Conservation (phyloP, 257 asterid species). For the Prunella vulgaris region DNA sequence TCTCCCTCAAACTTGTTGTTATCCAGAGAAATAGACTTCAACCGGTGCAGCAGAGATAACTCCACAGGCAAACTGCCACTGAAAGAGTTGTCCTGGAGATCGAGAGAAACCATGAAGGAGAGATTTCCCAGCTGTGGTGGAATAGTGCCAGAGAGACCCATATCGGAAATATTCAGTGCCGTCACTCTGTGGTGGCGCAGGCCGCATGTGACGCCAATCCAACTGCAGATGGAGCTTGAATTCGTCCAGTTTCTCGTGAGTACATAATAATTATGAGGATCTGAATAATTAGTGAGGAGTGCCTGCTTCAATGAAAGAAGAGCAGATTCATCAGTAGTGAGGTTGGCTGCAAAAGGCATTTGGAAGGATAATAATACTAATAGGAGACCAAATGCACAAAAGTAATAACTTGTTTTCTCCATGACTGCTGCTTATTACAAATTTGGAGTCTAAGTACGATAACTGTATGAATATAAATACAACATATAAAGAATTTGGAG, state of each 20-base stretch:
- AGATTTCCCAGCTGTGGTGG: slow-evolving; percentile 21
- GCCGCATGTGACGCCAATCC: slow-evolving; percentile 13
- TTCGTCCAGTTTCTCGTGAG: slow-evolving; percentile 10
- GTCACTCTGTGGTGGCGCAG: slow-evolving; percentile 16
- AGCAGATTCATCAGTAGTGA: slow-evolving; percentile 18
- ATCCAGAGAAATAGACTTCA: not conserved
- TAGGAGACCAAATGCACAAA: no score
- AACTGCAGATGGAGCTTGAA: not conserved
- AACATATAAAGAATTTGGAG: no score
- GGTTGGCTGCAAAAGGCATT: not conserved
- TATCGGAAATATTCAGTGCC: slow-evolving; percentile 5
- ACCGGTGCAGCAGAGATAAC: not conserved
- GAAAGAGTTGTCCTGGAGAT: not conserved
- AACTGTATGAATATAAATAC: no score
- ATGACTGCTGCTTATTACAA: no score
- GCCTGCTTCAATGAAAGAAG: slow-evolving; percentile 18
- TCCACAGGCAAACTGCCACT: not conserved
- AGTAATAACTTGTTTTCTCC: no score
- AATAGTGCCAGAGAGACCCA: slow-evolving; percentile 14
- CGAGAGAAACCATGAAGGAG: slow-evolving; percentile 17
- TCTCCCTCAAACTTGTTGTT: slow-evolving; percentile 10
- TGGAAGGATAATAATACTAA: no score
- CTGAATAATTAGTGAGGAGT: not conserved
- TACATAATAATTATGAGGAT: not conserved
- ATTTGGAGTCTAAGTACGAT: no score